Conservation (phyloP, 2,329 filamentous ascomycete genomes). For the Aspergillus hortae region DNA sequence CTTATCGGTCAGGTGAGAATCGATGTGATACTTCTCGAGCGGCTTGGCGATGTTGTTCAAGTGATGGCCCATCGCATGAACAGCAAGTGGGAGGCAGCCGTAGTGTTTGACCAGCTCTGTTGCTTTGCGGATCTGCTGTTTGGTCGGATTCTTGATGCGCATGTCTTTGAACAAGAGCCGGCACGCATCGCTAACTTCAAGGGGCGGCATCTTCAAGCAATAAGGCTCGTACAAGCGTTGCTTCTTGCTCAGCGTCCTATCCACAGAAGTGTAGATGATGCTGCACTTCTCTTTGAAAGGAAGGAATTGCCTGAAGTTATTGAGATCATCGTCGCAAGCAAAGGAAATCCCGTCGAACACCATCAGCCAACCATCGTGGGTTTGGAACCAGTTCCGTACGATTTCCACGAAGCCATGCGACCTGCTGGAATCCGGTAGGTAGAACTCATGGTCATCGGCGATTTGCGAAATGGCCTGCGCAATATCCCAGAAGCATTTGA, state of each 20-base stretch:
- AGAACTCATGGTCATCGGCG: constrained; percentile 40
- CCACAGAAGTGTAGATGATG: constrained; percentile 66
- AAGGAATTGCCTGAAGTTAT: constrained; percentile 56
- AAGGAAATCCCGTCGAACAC: constrained; percentile 66
- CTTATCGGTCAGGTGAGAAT: constrained; percentile 54
- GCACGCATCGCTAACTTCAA: constrained; percentile 57
- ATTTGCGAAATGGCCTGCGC: constrained; percentile 50
- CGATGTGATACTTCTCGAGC: constrained; percentile 57
- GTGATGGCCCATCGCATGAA: constrained; percentile 63
- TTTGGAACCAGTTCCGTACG: constrained; percentile 61
- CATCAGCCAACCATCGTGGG: constrained; percentile 62
- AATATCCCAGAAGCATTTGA: constrained; percentile 64
- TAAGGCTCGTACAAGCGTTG: constrained; percentile 58
- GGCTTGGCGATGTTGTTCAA: constrained; percentile 60
- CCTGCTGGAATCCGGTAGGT: constrained; percentile 36
- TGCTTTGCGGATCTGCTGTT: constrained; percentile 55
- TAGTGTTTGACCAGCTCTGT: constrained; percentile 62
- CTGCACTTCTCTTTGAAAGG: constrained; percentile 61
- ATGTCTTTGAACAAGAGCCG: constrained; percentile 61
- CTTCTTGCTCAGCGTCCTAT: constrained; percentile 54
- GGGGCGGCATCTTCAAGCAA: constrained; percentile 54
- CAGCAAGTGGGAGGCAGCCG: constrained; percentile 63
- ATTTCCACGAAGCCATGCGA: constrained; percentile 52
- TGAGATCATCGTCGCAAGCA: constrained; percentile 51
- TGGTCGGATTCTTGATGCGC: constrained; percentile 54